These are phyloP conservation scores for Cardamine chenopodiifolia DNA, from an alignment of 345 rosid species.

Conservation along the genomic window DNA sequence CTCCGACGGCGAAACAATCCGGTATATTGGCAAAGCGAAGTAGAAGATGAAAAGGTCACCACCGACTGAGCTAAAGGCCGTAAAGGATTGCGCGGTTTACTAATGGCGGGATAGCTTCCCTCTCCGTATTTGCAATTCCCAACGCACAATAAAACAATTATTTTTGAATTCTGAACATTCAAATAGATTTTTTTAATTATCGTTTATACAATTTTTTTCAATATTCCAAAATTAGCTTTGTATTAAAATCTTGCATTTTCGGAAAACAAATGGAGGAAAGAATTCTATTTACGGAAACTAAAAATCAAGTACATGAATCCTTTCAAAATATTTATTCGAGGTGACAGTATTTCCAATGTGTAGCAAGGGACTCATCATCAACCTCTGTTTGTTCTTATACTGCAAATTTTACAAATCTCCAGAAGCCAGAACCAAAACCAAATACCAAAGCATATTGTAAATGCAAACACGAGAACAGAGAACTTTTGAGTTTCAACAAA, in stretches of 20 bases:
- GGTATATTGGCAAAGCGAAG: not conserved
- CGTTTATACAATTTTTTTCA: not conserved
- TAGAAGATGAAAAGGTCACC: not conserved
- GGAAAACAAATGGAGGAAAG: not conserved
- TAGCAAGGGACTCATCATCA: conserved; percentile 9
- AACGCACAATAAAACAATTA: not conserved
- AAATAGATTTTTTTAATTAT: not conserved
- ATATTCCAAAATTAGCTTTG: not conserved
- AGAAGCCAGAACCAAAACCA: conserved; percentile 24
- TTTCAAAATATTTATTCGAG: conserved; percentile 7
- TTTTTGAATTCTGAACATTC: not conserved
- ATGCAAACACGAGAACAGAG: conserved; percentile 18
- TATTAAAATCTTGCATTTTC: not conserved
- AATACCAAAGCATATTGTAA: conserved; percentile 25
- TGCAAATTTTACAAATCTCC: conserved; percentile 41
- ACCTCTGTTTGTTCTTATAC: conserved; percentile 34
- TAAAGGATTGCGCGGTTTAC: conserved; percentile 8
- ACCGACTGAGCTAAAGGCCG: conserved; percentile 4
- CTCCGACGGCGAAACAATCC: conserved; percentile 6
- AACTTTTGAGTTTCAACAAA: conserved; percentile 18
- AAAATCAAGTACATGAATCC: not conserved
- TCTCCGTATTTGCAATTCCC: conserved; percentile 15
- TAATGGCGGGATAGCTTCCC: conserved; percentile 46
- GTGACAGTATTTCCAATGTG: conserved; percentile 9
- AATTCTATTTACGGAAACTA: not conserved